Base-by-base conservation (phyloP, 2,329 filamentous ascomycete species). In the Claviceps citrina region DNA sequence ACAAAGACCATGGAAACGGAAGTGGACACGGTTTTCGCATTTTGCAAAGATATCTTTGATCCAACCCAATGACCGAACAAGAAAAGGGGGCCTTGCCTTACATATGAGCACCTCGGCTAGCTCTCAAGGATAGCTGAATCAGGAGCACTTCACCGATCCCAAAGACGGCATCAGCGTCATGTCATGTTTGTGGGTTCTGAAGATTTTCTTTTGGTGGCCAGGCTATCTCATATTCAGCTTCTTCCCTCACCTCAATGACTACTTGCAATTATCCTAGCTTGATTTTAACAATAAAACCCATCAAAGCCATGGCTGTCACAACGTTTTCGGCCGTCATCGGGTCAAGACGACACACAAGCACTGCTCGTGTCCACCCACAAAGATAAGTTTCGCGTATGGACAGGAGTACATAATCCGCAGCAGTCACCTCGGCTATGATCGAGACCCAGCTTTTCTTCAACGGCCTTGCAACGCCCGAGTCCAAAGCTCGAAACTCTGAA, bases 101-200 rank as follows among this genome's bases (percentile, higher is more conserved):
- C 22, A 24, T 8, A 24, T 8, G 22, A 8, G 8, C 22, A 24
- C 22, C 22, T 8, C 5, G 22, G 22, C 22, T 24, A 5, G 8
- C 22, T 5, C 5, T 5, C 22, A 24, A 24, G 22, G 5, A 8
- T 4, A 15, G 32, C 32, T 9, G 3, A 34, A 24, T 8, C 5
- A 24, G 20, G 13, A 24, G 20, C 20, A 34, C 12, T 5, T 18
- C 25, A 36, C 6, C 15, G 6, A 16, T 12, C 12, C 18, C 36
- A 30, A 3, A 22, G n/a, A 12, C 9, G 7, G 3, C 28, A 30
- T 31, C 18, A 36, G 35, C 37, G 39, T 26, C 38, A 38, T 43
- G 44, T 32, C 41, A 38, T 41, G 13, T 32, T 46, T 24, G 12
- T 36, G 39, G 31, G 8, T 28, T 44, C 35, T 37, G 40, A 44